Evolutionary conservation across 2,329 filamentous ascomycete species (phyloP), one percentile per base, ranked within the genome.

Genomic region (Sordariomycetes sp.): DNA sequence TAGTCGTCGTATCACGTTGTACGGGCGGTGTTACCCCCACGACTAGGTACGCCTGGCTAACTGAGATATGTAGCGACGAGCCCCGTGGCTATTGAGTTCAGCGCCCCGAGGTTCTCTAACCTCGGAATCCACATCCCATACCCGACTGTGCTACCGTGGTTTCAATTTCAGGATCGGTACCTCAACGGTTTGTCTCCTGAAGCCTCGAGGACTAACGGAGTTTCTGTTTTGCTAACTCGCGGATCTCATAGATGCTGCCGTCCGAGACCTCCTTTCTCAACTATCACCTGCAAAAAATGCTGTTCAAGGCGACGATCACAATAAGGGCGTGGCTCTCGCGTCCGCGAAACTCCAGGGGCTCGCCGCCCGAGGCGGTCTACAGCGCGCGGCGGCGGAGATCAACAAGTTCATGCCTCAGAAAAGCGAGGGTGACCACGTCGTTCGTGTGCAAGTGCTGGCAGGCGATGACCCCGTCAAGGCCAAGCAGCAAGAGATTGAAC

Each of bases 111-210:
- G 10, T 5, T 48, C 10, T 5, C 22, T 20, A 22, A 48, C 22
- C 37, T 22, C 5, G 16, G 20, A 11, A 8, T 48, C 22, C 20
- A 25, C 6, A 48, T 48, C 35, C 16, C 37, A n/a, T 55, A 37
- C 35, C 54, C 54, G 12, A 25, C 54, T 2, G 20, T 12, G n/a
- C 54, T 55, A 11, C 54, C 54, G 18, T 55, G 54, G 54, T 55
- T 55, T 20, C 54, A 55, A 32, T 55, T 55, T 22, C 54, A 55
- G 22, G 54, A 55, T 25, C 20, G 43, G 12, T 55, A 55, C 20
- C 43, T 55, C 14, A 32, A 37, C 14, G 37, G 54, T 46, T 22
- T 14, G 25, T 35, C 34, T 35, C 34, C 12, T 7, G 34, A 6
- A 35, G 34, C 34, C 12, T 35, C 34, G 34, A 35, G 7, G 7